phyloP scores from a whole-genome alignment of 2,329 filamentous ascomycete species.

The Stenocarpella maydis region DNA sequence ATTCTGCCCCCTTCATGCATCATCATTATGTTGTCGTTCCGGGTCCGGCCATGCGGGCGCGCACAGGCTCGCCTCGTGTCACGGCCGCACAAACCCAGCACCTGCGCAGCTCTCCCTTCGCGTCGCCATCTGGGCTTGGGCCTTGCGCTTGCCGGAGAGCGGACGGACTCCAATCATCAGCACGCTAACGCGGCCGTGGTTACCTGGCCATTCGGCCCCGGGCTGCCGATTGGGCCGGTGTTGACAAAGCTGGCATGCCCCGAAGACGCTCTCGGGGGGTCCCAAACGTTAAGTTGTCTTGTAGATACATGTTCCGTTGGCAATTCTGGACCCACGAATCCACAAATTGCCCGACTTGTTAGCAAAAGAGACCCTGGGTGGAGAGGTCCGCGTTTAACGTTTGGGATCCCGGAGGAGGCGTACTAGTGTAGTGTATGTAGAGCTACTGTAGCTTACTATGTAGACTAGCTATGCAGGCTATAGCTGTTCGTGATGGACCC shows the following conservation, averaged over 20 bases:
- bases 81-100: neutral
- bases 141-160: neutral
- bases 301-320: too few species aligned
- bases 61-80: conserved; percentile 11
- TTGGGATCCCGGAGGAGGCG: too few species aligned
- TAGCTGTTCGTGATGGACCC: neutral
- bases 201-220: neutral
- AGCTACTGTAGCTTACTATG: neutral
- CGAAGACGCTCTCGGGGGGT: too few species aligned
- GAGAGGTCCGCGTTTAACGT: too few species aligned
- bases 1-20: conserved; percentile 9
- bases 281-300: too few species aligned
- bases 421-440: too few species aligned
- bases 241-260: neutral
- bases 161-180: neutral
- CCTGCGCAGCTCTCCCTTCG: neutral
- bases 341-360: too few species aligned
- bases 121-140: neutral
- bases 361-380: too few species aligned
- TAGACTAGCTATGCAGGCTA: too few species aligned
- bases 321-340: too few species aligned
- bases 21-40: neutral
- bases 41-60: neutral
- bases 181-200: conserved; percentile 3
- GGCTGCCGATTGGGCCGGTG: conserved; percentile 4